phyloP scores from a whole-genome alignment of 1,284 basidiomycete genomes.

The Fomitopsis betulina region DNA sequence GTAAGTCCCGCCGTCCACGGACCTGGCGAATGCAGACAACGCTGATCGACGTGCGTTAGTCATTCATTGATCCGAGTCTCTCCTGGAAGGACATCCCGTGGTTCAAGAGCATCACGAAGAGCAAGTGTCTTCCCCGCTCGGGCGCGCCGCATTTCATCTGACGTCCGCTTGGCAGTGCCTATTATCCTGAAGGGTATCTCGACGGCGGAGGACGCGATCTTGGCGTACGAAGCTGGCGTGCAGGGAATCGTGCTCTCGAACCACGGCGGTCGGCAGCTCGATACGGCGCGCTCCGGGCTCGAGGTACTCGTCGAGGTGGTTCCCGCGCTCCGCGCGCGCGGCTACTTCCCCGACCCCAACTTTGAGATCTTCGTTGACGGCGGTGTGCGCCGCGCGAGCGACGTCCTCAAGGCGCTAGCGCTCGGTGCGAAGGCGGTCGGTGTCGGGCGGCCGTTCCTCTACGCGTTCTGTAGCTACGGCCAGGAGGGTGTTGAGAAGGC shows the following conservation, averaged over 20 bases:
- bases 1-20: slow-evolving; percentile 37
- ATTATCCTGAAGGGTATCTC: slow-evolving; percentile 92
- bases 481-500: slow-evolving; percentile 75
- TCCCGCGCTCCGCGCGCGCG: slow-evolving; percentile 52
- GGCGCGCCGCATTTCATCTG: background rate
- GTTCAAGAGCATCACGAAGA: slow-evolving; percentile 87
- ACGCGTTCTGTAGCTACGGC: slow-evolving; percentile 86
- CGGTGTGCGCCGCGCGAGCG: slow-evolving; percentile 86
- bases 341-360: slow-evolving; percentile 59
- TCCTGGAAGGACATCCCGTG: slow-evolving; percentile 86
- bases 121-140: slow-evolving; percentile 32
- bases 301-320: slow-evolving; percentile 89
- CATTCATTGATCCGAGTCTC: slow-evolving; percentile 90
- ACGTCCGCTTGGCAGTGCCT: slow-evolving; percentile 59
- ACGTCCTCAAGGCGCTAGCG: slow-evolving; percentile 90
- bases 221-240: slow-evolving; percentile 80
- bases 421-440: slow-evolving; percentile 86
- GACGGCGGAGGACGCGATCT: slow-evolving; percentile 68
- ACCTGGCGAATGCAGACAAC: background rate
- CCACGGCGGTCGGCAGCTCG: slow-evolving; percentile 88
- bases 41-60: slow-evolving; percentile 36
- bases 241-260: slow-evolving; percentile 89
- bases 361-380: slow-evolving; percentile 93
- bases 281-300: slow-evolving; percentile 84
- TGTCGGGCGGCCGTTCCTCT: slow-evolving; percentile 79